Evolutionary conservation across 495 filamentous ascomycete genomes (phyloP).

Genomic region (Niebla homalea): DNA sequence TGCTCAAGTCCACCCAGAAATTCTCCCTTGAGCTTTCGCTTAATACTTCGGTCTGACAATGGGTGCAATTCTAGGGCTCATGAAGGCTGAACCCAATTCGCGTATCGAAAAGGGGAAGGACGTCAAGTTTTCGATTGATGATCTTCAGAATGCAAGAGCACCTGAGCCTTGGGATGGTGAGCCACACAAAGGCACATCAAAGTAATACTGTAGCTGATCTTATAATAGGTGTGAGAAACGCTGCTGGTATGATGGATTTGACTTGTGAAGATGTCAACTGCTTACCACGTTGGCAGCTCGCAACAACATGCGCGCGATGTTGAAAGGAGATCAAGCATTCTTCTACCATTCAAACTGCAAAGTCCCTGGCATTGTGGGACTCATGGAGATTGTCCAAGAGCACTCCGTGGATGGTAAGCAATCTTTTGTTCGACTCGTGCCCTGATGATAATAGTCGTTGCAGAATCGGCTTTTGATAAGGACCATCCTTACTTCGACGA

Average conservation of each 20-base stretch:
- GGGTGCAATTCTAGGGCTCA: constrained; percentile 39
- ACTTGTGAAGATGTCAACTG: neutral
- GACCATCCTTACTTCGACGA: constrained; percentile 73
- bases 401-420: constrained; percentile 60
- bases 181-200: constrained; percentile 2
- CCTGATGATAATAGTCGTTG: neutral
- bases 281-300: constrained; percentile 35
- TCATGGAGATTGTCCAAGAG: constrained; percentile 83
- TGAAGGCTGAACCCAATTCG: constrained; percentile 90
- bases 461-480: constrained; percentile 70
- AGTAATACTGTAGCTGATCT: neutral
- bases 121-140: constrained; percentile 90
- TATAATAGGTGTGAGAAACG: constrained; percentile 42
- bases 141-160: constrained; percentile 50
- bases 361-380: constrained; percentile 77
- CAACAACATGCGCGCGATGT: constrained; percentile 85
- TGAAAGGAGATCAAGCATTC: constrained; percentile 80
- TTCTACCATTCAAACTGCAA: constrained; percentile 98
- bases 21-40: too few relatives aligned
- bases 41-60: too few relatives aligned
- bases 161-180: constrained; percentile 80
- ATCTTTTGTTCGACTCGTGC: neutral
- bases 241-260: constrained; percentile 27
- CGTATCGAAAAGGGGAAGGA: constrained; percentile 75
- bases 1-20: too few relatives aligned